A percentile compares a stretch with the other conserved stretches of the same genome.
phyloP scores from a whole-genome alignment of 2,329 filamentous ascomycete genomes.

The Xylariaceae sp. region DNA sequence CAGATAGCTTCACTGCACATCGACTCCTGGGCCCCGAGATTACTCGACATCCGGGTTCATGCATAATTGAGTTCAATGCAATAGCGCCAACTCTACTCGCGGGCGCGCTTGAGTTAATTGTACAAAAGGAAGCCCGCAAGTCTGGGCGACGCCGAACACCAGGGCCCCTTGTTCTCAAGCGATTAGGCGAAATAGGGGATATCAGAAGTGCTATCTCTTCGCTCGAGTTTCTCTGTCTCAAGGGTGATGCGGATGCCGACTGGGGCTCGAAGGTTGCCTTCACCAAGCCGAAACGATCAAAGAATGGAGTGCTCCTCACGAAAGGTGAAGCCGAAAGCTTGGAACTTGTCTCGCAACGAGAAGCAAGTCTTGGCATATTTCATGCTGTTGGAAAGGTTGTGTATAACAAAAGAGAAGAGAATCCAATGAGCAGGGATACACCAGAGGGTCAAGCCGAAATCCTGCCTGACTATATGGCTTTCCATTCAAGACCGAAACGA shows the following conservation, averaged over 20 bases:
- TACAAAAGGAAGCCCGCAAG: slow-evolving; percentile 81
- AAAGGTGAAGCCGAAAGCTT: slow-evolving; percentile 78
- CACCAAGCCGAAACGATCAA: slow-evolving; percentile 66
- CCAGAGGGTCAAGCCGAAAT: slow-evolving; percentile 50
- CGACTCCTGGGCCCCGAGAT: slow-evolving; percentile 86
- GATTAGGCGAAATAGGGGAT: slow-evolving; percentile 84
- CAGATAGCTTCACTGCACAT: slow-evolving; percentile 92
- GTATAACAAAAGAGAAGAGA: slow-evolving; percentile 85
- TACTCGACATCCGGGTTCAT: slow-evolving; percentile 75
- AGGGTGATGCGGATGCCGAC: slow-evolving; percentile 72
- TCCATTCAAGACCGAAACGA: slow-evolving; percentile 60
- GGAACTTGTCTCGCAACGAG: slow-evolving; percentile 80
- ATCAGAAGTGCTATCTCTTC: slow-evolving; percentile 90
- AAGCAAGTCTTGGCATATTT: slow-evolving; percentile 90
- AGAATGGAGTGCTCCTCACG: slow-evolving; percentile 65
- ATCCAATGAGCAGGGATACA: slow-evolving; percentile 39
- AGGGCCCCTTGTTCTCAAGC: slow-evolving; percentile 76
- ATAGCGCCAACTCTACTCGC: slow-evolving; percentile 84
- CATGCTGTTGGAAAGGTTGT: slow-evolving; percentile 95
- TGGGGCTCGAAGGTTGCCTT: slow-evolving; percentile 77
- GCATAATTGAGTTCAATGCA: slow-evolving; percentile 87
- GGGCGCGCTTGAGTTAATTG: slow-evolving; percentile 79
- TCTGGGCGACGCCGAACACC: slow-evolving; percentile 77
- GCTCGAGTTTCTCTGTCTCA: slow-evolving; percentile 87
- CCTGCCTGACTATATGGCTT: slow-evolving; percentile 62